A percentile compares a stretch with the other conserved stretches of the same genome.
These are phyloP conservation scores for Xylariaceae sp. DNA, from an alignment of 2,329 filamentous ascomycete genomes.

Conservation along the genomic window DNA sequence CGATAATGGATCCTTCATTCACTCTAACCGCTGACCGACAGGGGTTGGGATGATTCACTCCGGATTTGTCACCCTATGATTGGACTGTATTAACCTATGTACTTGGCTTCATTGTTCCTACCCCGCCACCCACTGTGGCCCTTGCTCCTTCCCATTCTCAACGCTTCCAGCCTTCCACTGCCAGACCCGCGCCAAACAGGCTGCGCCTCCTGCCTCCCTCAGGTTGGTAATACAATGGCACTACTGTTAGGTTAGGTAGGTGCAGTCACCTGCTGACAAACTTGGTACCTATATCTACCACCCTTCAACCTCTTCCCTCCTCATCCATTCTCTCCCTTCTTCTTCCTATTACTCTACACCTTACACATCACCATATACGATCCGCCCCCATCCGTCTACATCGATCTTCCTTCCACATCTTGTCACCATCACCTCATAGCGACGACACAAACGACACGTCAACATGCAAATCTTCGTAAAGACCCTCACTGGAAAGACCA, in stretches of 20 bases:
- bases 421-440: constrained; percentile 13
- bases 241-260: too few relatives aligned
- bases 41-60: constrained; percentile 27
- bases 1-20: not conserved
- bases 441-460: constrained; percentile 27
- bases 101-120: not conserved
- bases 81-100: too few relatives aligned
- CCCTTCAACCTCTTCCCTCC: constrained; percentile 10
- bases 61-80: constrained; percentile 14
- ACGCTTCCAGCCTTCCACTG: constrained; percentile 25
- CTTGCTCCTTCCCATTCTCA: constrained; percentile 23
- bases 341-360: constrained; percentile 6
- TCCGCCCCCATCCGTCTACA: constrained; percentile 3
- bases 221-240: constrained; percentile 13
- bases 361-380: constrained; percentile 9
- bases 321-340: constrained; percentile 12
- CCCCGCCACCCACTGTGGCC: too few relatives aligned
- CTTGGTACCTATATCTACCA: constrained; percentile 20
- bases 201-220: constrained; percentile 26
- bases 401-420: constrained; percentile 8
- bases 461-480: constrained; percentile 98
- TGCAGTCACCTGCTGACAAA: constrained; percentile 11
- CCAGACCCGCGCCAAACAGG: constrained; percentile 14
- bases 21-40: not conserved
- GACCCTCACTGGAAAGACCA: constrained; percentile 90